phyloP scores from a whole-genome alignment of 148 eudicot species.

The Persicaria maculosa region DNA sequence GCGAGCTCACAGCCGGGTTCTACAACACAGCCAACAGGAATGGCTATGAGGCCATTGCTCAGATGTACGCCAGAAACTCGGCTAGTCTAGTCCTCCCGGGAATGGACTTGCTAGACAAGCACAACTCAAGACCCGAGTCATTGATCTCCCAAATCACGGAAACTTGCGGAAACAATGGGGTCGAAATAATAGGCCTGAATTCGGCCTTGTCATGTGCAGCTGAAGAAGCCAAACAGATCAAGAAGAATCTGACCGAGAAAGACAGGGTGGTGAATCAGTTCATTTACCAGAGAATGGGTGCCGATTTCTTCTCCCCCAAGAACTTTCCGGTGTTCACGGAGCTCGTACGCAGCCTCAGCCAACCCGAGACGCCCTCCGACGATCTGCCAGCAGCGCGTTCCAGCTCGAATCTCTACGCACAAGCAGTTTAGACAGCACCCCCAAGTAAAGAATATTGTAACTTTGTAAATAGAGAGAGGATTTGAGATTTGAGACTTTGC shows the following conservation, averaged over 20 bases:
- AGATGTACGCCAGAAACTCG: slow-evolving; percentile 47
- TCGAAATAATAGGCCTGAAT: slow-evolving; percentile 61
- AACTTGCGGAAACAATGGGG: slow-evolving; percentile 40
- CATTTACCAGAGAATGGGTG: slow-evolving; percentile 89
- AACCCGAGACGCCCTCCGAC: slow-evolving; percentile 36
- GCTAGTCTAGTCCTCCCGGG: slow-evolving; percentile 57
- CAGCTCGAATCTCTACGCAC: background rate
- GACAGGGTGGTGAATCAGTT: slow-evolving; percentile 41
- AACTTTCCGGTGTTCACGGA: slow-evolving; percentile 57
- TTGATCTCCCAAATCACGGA: slow-evolving; percentile 40
- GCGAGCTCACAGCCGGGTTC: slow-evolving; percentile 77
- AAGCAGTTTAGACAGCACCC: background rate
- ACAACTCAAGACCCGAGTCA: slow-evolving; percentile 50
- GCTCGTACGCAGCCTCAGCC: slow-evolving; percentile 48
- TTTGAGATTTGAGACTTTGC: background rate
- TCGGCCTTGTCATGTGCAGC: slow-evolving; percentile 25
- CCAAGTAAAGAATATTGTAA: background rate
- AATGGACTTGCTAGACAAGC: slow-evolving; percentile 54
- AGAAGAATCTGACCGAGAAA: slow-evolving; percentile 39
- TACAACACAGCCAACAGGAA: slow-evolving; percentile 62
- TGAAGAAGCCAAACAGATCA: slow-evolving; percentile 45
- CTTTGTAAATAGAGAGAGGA: slow-evolving; percentile 7
- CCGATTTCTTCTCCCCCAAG: slow-evolving; percentile 75
- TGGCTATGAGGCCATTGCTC: slow-evolving; percentile 55
- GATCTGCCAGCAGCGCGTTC: slow-evolving; percentile 32